Evolutionary conservation across 1,284 basidiomycete genomes (phyloP).

Genomic region (Afroboletus lepidellus): DNA sequence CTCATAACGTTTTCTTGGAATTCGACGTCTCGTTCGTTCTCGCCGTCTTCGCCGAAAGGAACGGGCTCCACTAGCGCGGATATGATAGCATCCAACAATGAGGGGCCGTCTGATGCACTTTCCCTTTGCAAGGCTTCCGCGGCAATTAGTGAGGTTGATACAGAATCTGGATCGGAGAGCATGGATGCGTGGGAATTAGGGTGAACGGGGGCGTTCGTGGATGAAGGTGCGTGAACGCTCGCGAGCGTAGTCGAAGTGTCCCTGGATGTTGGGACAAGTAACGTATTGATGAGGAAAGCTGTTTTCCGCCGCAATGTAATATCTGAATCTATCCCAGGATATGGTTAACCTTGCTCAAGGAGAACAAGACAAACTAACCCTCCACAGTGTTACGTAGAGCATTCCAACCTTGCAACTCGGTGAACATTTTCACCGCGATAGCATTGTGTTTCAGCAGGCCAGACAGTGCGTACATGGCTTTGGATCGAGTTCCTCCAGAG

Average conservation of each 20-base stretch:
- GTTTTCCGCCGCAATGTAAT: constrained; percentile 80
- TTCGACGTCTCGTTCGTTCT: constrained; percentile 68
- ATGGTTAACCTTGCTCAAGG: constrained; percentile 2
- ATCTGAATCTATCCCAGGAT: constrained; percentile 61
- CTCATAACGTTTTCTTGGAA: constrained; percentile 80
- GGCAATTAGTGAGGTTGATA: constrained; percentile 48
- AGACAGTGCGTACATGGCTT: constrained; percentile 87
- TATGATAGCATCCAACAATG: constrained; percentile 43
- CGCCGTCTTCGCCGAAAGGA: constrained; percentile 70
- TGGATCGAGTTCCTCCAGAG: constrained; percentile 62
- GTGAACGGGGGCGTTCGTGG: constrained; percentile 42
- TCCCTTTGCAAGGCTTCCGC: constrained; percentile 49
- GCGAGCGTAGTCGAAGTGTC: constrained; percentile 10
- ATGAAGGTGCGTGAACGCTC: constrained; percentile 20
- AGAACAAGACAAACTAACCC: constrained; percentile 44
- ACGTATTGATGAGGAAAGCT: constrained; percentile 79
- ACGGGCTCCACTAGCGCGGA: constrained; percentile 49
- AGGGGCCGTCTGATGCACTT: constrained; percentile 14
- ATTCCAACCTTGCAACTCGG: constrained; percentile 66
- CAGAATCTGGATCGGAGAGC: constrained; percentile 48
- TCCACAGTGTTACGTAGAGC: constrained; percentile 59
- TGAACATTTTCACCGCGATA: constrained; percentile 62
- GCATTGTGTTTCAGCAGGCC: constrained; percentile 84
- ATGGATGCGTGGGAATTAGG: constrained; percentile 68
- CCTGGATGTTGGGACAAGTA: constrained; percentile 59